phyloP scores from a whole-genome alignment of 2,329 filamentous ascomycete species.

The Hymenoscyphus repandus region DNA sequence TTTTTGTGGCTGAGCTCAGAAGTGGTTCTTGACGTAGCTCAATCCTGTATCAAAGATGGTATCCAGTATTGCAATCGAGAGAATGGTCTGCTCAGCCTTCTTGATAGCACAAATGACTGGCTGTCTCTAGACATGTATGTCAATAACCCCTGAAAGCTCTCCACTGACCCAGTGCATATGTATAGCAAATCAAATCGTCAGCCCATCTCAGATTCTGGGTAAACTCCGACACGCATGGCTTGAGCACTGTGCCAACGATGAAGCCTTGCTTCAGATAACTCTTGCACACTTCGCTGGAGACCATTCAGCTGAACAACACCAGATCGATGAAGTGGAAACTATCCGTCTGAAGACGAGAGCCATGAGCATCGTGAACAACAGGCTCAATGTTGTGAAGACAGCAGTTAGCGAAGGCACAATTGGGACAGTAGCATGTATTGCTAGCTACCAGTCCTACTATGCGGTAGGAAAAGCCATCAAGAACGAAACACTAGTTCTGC shows the following conservation, averaged over 20 bases:
- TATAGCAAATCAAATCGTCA: slow-evolving; percentile 2
- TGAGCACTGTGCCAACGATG: slow-evolving; percentile 11
- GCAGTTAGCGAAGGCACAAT: slow-evolving; percentile 12
- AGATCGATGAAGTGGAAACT: slow-evolving; percentile 13
- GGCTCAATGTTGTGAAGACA: slow-evolving; percentile 1
- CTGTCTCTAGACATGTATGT: not conserved
- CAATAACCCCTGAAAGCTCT: not conserved
- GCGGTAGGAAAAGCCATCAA: slow-evolving; percentile 7
- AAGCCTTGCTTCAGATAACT: slow-evolving; percentile 12
- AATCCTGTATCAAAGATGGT: no score
- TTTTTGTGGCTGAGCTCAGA: no score
- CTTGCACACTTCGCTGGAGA: slow-evolving; percentile 18
- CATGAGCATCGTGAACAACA: slow-evolving; percentile 15
- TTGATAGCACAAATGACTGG: not conserved
- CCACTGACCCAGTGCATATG: slow-evolving; percentile 1
- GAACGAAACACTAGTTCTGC: not conserved
- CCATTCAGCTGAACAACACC: slow-evolving; percentile 7
- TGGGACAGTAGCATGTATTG: slow-evolving; percentile 14
- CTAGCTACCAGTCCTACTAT: slow-evolving; percentile 8
- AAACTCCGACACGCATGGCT: slow-evolving; percentile 15
- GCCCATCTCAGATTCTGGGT: slow-evolving; percentile 12
- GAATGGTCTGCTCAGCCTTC: no score
- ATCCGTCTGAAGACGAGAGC: slow-evolving; percentile 14
- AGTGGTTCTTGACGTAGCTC: no score
- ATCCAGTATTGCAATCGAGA: no score